These are phyloP conservation scores for Penicillium corylophilum DNA, from an alignment of 2,329 filamentous ascomycete genomes.

Conservation along the genomic window DNA sequence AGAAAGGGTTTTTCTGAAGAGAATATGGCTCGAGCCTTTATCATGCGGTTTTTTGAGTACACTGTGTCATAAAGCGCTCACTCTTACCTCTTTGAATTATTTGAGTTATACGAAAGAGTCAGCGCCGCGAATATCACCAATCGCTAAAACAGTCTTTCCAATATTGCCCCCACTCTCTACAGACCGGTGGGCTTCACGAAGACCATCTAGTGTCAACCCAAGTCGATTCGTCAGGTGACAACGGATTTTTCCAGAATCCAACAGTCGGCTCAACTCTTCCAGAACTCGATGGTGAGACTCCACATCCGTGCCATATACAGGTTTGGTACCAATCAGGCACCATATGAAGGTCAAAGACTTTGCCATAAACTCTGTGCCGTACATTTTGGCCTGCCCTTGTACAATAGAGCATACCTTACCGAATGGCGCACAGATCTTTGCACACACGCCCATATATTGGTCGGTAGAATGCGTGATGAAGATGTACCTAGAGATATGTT, in stretches of 20 bases:
- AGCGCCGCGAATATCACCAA: neutral
- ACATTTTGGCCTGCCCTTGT: conserved; percentile 45
- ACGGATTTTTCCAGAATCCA: neutral
- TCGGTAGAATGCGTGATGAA: neutral
- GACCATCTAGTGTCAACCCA: neutral
- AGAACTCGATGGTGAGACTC: neutral
- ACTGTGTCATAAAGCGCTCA: too few relatives aligned
- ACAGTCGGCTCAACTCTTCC: neutral
- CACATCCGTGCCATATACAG: neutral
- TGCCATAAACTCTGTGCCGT: conserved; percentile 48
- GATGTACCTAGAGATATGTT: neutral
- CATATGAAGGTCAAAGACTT: conserved; percentile 30
- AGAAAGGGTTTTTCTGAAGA: conserved; percentile 19
- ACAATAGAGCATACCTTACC: conserved; percentile 50
- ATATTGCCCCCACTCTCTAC: neutral
- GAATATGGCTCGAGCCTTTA: too few relatives aligned
- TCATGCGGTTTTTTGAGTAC: too few relatives aligned
- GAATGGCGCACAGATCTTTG: conserved; percentile 34
- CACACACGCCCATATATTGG: neutral
- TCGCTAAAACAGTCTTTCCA: neutral
- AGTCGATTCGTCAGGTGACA: neutral
- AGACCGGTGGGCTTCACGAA: neutral
- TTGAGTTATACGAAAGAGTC: neutral
- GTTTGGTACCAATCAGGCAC: neutral
- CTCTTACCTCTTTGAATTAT: too few relatives aligned